Evolutionary conservation across 371 early-diverging fungal species (phyloP).

Genomic region (Globomyces sp.): DNA sequence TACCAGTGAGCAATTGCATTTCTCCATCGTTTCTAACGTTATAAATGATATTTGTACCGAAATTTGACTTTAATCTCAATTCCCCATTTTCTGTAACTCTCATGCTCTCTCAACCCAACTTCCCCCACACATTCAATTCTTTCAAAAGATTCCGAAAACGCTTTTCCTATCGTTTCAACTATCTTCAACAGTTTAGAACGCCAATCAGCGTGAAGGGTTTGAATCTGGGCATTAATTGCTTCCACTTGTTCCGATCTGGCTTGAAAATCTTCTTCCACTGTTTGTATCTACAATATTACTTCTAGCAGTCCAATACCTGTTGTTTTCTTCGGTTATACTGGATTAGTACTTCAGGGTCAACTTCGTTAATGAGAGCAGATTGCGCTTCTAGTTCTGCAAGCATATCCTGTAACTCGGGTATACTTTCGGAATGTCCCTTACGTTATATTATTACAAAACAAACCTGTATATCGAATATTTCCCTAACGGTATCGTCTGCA

Average conservation of each 20-base stretch:
- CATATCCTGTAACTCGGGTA: background rate
- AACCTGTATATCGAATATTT: no score
- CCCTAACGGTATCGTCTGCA: no score
- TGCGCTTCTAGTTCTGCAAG: conserved; percentile 1
- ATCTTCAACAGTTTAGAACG: conserved; percentile 59
- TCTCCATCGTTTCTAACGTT: conserved; percentile 73
- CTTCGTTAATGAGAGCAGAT: conserved; percentile 2
- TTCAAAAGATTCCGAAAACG: conserved; percentile 75
- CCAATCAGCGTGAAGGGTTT: conserved; percentile 60
- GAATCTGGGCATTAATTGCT: conserved; percentile 13
- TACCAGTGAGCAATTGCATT: conserved; percentile 82
- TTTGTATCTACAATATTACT: conserved; percentile 23
- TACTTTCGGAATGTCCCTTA: background rate
- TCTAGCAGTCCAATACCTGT: background rate
- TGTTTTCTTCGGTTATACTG: conserved; percentile 1
- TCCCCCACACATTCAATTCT: conserved; percentile 90
- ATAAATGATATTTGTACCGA: conserved; percentile 28
- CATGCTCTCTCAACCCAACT: conserved; percentile 51
- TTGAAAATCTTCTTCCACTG: conserved; percentile 47
- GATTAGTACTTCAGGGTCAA: conserved; percentile 1
- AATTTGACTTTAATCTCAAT: conserved; percentile 94
- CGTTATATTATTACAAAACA: no score
- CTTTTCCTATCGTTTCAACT: conserved; percentile 60
- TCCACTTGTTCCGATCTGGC: no score
- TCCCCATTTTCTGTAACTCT: conserved; percentile 93